Base-by-base conservation (phyloP, 2,329 filamentous ascomycete genomes). In the Pseudogymnoascus sp. region DNA sequence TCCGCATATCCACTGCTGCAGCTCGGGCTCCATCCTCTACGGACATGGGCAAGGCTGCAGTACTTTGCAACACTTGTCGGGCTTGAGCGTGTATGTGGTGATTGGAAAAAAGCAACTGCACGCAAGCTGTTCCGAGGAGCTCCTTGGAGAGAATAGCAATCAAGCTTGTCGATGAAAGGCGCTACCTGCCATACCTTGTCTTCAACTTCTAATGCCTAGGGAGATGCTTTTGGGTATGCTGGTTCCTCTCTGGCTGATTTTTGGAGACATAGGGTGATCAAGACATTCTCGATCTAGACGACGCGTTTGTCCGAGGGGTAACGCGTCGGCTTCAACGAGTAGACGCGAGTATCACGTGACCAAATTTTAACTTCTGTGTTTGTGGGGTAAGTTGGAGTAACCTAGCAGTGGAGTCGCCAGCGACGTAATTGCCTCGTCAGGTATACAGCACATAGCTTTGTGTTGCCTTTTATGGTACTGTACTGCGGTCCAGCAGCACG, bases 361-460 rank as follows among this genome's bases (percentile, higher is more conserved):
- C 3, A 55, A 1, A 55, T 7, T 55, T 55, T 55, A 12, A 31
- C 14, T 11, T 18, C 18, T 21, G 49, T 55, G 49, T 33, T 55
- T 55, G 49, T 55, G 49, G 49, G 49, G 28, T 55, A 55, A 55
- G 49, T 55, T 55, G 49, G 49, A 33, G 49, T 55, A 55, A 12
- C 25, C 45, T 14, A 52, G 25, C 8, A 31, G 45, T 31, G 45
- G 45, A 55, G 45, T 31, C 25, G 25, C 25, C 25, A 55, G 25
- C 45, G 45, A 55, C 49, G 49, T 55, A 33, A 55, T 55, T 18
- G 16, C 28, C 49, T 21, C 4, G n/a, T 9, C 5, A 35, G 49
- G 49, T 33, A 33, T 14, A 33, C 23, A 33, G 1, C 16, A 12
- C 28, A 33, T 33, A 55, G 49, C 28, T 55, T 55, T 55, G 49